Evolutionary conservation across 2,329 filamentous ascomycete species (phyloP).

Genomic region (Cylindrodendrum hubeiense): DNA sequence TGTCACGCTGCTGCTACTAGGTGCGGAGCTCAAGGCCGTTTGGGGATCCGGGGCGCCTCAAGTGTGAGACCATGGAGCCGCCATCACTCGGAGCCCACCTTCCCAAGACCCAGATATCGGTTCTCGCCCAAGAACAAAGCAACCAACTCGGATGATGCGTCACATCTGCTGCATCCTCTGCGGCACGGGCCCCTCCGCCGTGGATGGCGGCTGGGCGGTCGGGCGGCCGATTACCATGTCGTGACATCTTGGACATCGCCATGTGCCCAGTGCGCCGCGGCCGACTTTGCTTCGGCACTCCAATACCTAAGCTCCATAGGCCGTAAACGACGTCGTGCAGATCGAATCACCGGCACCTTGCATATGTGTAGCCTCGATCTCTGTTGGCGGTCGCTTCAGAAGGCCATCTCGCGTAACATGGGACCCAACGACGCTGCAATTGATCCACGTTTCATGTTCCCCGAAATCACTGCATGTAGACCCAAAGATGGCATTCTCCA

Average conservation of each 20-base stretch:
- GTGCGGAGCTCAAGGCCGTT: not conserved
- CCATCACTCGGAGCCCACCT: not conserved
- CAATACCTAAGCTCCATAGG: conserved; percentile 9
- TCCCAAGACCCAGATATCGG: not conserved
- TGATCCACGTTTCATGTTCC: conserved; percentile 2
- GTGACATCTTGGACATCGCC: not conserved
- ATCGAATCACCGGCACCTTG: conserved; percentile 34
- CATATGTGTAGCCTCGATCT: conserved; percentile 31
- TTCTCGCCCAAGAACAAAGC: conserved; percentile 1
- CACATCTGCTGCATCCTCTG: conserved; percentile 12
- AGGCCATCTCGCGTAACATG: conserved; percentile 18
- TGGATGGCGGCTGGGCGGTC: not conserved
- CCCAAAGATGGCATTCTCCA: not conserved
- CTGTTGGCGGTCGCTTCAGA: not conserved
- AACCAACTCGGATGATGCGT: conserved; percentile 10
- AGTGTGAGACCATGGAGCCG: not conserved
- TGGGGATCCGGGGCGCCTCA: not conserved
- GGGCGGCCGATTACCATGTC: not conserved
- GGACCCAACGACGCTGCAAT: not conserved
- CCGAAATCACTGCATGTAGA: not conserved
- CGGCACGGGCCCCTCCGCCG: conserved; percentile 9
- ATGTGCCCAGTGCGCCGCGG: not conserved
- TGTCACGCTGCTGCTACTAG: not conserved
- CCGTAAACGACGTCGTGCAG: conserved; percentile 28
- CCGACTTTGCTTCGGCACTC: not conserved